These are phyloP conservation scores for Colletotrichum sp. DNA, from an alignment of 2,329 filamentous ascomycete species.

Conservation along the genomic window DNA sequence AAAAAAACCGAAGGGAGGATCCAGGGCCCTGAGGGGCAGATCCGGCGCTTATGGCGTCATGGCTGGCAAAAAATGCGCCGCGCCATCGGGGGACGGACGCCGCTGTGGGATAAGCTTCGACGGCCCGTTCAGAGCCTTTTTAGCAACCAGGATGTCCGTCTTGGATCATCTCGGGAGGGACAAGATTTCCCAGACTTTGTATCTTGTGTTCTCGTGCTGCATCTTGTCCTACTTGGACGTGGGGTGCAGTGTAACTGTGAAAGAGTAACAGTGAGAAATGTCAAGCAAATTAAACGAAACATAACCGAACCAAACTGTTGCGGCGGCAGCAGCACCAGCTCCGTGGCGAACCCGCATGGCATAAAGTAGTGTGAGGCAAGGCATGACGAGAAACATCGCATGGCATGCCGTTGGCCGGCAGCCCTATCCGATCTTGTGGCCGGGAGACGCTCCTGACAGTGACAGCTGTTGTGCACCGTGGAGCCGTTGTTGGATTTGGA, in stretches of 20 bases:
- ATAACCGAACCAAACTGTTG: not conserved
- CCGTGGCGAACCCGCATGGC: not conserved
- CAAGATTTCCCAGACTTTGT: not conserved
- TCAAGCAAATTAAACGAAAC: not conserved
- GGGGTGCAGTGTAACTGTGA: not conserved
- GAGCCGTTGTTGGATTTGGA: not conserved
- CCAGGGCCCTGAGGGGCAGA: not conserved
- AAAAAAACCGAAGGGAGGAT: not conserved
- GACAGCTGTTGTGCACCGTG: not conserved
- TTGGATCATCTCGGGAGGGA: not conserved
- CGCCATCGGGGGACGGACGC: not conserved
- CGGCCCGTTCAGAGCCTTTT: not conserved
- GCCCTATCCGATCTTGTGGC: not conserved
- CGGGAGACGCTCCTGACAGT: not conserved
- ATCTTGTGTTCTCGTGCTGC: not conserved
- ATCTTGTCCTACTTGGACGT: not conserved
- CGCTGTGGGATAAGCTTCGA: not conserved
- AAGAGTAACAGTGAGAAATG: not conserved
- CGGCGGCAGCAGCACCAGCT: not conserved
- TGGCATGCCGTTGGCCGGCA: not conserved
- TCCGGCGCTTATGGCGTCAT: constrained; percentile 19
- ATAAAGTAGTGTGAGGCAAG: not conserved
- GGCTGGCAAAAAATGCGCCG: not conserved
- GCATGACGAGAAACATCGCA: not conserved
- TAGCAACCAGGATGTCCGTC: not conserved